These are phyloP conservation scores for Plectosphaerella cucumerina DNA, from an alignment of 2,329 filamentous ascomycete species.

Conservation along the genomic window DNA sequence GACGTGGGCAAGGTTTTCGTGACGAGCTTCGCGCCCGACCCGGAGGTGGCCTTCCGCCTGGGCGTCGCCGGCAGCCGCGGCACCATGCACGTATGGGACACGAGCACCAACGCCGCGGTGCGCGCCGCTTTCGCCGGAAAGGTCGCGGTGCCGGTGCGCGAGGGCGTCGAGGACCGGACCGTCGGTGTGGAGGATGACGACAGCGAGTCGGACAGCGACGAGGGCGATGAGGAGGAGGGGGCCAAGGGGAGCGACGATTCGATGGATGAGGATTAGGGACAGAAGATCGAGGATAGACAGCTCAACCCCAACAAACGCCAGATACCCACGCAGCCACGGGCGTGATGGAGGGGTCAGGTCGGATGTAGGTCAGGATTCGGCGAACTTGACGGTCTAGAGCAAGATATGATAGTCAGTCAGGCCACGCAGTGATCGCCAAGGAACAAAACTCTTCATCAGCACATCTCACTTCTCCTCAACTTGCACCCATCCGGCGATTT, in stretches of 20 bases:
- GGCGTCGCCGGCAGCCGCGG: conserved; percentile 95
- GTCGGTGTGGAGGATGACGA: conserved; percentile 68
- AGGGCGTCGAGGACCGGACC: conserved; percentile 68
- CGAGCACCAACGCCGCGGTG: conserved; percentile 84
- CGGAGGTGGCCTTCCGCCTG: conserved; percentile 85
- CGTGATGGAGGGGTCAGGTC: conserved; percentile 2
- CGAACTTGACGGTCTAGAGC: neutral
- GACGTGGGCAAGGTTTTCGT: conserved; percentile 95
- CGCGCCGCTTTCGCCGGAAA: conserved; percentile 74
- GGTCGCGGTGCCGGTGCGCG: conserved; percentile 52
- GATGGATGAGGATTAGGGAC: conserved; percentile 53
- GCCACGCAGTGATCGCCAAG: no score
- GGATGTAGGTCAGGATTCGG: neutral
- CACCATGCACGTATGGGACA: conserved; percentile 91
- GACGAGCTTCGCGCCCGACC: conserved; percentile 82
- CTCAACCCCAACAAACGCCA: neutral
- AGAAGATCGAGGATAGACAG: no score
- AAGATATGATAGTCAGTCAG: neutral
- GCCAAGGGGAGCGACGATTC: conserved; percentile 41
- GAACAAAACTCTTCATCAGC: no score
- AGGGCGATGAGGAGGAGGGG: conserved; percentile 40
- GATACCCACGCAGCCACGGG: neutral
- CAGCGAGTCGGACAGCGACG: conserved; percentile 63
- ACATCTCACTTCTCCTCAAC: no score
- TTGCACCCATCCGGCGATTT: no score